Evolutionary conservation across 345 rosid species (phyloP).

Genomic region (Eucalyptus regnans): DNA sequence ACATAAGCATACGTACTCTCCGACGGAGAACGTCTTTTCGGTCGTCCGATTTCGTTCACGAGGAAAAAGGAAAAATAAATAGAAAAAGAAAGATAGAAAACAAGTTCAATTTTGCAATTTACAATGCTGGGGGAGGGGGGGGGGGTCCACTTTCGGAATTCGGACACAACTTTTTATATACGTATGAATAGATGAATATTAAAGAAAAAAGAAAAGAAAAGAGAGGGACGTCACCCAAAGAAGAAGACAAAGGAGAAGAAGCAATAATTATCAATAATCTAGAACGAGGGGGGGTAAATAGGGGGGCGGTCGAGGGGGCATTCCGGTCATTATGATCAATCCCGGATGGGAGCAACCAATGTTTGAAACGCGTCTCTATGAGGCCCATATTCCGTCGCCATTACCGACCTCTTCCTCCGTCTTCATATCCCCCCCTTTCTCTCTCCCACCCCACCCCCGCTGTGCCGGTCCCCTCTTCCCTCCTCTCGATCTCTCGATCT

Average conservation of each 20-base stretch:
- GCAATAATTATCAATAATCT: not conserved
- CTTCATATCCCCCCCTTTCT: not conserved
- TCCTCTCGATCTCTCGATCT: not conserved
- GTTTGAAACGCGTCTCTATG: constrained; percentile 82
- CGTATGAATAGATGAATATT: too few species aligned
- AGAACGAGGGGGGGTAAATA: not conserved
- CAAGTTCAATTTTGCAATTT: not conserved
- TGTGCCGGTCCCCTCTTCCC: constrained; percentile 8
- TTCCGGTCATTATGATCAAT: not conserved
- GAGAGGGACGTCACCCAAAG: not conserved
- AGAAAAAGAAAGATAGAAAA: not conserved
- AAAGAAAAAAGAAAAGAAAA: not conserved
- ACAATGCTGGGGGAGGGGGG: not conserved
- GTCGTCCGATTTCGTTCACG: not conserved
- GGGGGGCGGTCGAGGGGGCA: not conserved
- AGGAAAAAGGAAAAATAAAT: not conserved
- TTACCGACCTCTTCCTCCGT: constrained; percentile 35
- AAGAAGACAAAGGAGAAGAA: not conserved
- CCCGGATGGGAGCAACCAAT: constrained; percentile 5
- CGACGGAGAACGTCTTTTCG: not conserved
- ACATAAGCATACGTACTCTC: not conserved
- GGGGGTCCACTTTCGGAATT: not conserved
- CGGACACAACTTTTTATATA: not conserved
- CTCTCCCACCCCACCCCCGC: not conserved
- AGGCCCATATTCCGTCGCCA: constrained; percentile 73